Base-by-base conservation (phyloP, 2,329 filamentous ascomycete species). In the Aspergillus thermomutatus region DNA sequence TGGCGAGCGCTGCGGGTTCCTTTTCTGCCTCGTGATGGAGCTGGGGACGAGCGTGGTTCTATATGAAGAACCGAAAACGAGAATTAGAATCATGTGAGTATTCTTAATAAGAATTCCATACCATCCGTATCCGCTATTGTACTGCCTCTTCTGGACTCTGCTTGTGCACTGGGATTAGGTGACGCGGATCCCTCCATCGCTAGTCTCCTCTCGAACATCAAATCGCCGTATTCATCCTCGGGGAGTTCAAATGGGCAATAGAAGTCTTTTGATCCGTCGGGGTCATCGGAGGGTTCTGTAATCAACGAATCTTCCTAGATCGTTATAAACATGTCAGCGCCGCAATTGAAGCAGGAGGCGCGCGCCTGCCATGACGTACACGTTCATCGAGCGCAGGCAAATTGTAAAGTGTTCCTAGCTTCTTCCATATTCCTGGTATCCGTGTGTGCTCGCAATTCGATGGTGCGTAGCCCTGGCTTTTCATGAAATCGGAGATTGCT, bases 381-480 rank as follows among this genome's bases (percentile, higher is more conserved):
- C 92, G 86, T 70, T 96, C 91, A 74, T 97, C 91, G 57, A 97
- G 87, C 43, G 88, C 83, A 50, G 89, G 85, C 28, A 97, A 83
- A 74, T 96, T 91, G 77, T 96, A 99, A 60, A 94, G 84, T 34
- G 86, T 86, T 31, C 83, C 79, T 10, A 99, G 82, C 75, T 97
- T 97, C 64, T 84, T 82, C 93, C 94, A 97, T 62, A 99, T 96
- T 43, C 90, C 89, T 0, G 90, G 88, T 64, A 96, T 94, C 57
- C 89, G 88, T 43, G 91, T 97, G 77, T 99, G 94, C 17, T 84
- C 83, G 64, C 77, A 72, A 23, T 69, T 86, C 79, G 63, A 84
- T 65, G 67, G 88, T 81, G 52, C 88, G 83, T 72, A 92, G 83
- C 91, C 91, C 73, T 92, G 89, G 64, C 89, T 91, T 63, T 88